These are phyloP conservation scores for Yamadazyma insecticola DNA, from an alignment of 805 yeast genomes.

Conservation along the genomic window DNA sequence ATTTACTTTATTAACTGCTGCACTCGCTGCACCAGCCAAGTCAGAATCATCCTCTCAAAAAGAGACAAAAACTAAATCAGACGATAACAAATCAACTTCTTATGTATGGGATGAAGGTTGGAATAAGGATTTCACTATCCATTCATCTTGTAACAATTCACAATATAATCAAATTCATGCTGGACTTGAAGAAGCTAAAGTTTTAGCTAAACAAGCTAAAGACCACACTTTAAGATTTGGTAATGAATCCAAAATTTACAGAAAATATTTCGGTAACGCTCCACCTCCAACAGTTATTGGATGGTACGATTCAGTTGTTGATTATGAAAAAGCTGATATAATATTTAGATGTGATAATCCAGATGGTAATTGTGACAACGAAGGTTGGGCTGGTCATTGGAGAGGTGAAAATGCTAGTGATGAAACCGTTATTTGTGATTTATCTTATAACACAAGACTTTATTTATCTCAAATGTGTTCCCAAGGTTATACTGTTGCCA, in stretches of 20 bases:
- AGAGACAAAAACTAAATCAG: background rate
- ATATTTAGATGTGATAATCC: constrained; percentile 37
- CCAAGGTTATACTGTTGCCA: constrained; percentile 25
- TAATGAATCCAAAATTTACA: constrained; percentile 23
- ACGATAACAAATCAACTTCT: constrained; percentile 3
- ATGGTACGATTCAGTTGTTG: constrained; percentile 24
- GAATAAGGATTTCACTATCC: constrained; percentile 11
- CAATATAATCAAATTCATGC: constrained; percentile 13
- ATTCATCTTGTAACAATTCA: constrained; percentile 14
- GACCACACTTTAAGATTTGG: constrained; percentile 30
- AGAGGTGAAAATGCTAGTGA: constrained; percentile 28
- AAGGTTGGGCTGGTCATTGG: constrained; percentile 37
- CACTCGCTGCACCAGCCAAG: constrained; percentile 2
- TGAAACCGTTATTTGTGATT: constrained; percentile 39
- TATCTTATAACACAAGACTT: constrained; percentile 27
- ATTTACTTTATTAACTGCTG: background rate
- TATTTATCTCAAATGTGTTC: constrained; percentile 29
- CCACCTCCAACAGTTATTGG: constrained; percentile 33
- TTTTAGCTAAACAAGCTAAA: constrained; percentile 29
- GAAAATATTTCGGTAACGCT: constrained; percentile 35
- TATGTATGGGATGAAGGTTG: constrained; percentile 13
- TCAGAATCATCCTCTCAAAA: background rate
- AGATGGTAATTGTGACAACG: constrained; percentile 30
- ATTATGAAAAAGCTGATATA: constrained; percentile 26
- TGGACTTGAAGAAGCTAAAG: constrained; percentile 26